Percentiles rank a stretch among this genome's conserved stretches.
Evolutionary conservation across 176 grass and related monocot genomes (phyloP).

Genomic region (Areca catechu): DNA sequence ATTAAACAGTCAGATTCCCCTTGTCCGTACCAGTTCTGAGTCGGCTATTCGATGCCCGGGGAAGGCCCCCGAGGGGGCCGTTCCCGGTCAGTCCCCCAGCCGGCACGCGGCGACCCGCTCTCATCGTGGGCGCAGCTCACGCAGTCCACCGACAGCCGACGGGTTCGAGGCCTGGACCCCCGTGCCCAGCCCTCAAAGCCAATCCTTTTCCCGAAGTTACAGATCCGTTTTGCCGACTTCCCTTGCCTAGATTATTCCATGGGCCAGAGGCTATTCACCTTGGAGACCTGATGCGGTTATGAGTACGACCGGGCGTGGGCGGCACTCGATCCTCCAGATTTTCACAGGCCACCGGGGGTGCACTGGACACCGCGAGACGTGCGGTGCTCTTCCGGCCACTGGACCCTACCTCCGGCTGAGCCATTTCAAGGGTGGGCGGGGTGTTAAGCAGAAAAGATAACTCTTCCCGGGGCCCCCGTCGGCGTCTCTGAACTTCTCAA

Average conservation of each 20-base stretch:
- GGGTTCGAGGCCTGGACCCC: slow-evolving; percentile 47
- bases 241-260: slow-evolving; percentile 49
- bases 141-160: slow-evolving; percentile 20
- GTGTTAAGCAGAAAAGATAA: too few relatives aligned
- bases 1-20: slow-evolving; percentile 44
- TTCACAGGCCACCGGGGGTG: too few relatives aligned
- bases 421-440: too few relatives aligned
- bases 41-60: slow-evolving; percentile 26
- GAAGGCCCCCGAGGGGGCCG: slow-evolving; percentile 25
- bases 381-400: too few relatives aligned
- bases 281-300: slow-evolving; percentile 46
- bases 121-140: slow-evolving; percentile 26
- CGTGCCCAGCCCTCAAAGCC: slow-evolving; percentile 49
- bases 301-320: slow-evolving; percentile 38
- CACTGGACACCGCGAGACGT: too few relatives aligned
- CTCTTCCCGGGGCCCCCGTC: too few relatives aligned
- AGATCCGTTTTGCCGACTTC: slow-evolving; percentile 78
- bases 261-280: slow-evolving; percentile 44
- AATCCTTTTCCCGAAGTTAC: slow-evolving; percentile 77
- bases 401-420: too few relatives aligned
- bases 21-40: slow-evolving; percentile 42
- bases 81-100: too few relatives aligned
- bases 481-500: too few relatives aligned
- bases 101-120: too few relatives aligned
- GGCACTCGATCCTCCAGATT: slow-evolving; percentile 37